Conservation (phyloP, 441 rosid genomes). For the Gossypium laxum region DNA sequence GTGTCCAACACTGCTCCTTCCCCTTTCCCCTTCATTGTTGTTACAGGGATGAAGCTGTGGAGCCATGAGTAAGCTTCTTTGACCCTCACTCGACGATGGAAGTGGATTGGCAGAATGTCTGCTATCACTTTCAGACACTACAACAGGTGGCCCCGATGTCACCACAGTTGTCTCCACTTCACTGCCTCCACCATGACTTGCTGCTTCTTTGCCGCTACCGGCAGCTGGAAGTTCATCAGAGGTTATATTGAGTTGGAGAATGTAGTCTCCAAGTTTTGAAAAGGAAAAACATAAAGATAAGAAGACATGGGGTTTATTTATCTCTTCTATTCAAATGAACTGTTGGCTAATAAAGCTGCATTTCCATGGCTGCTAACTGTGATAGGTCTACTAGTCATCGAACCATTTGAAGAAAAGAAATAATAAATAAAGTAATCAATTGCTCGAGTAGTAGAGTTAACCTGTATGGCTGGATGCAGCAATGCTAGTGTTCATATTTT, state of each 20-base stretch:
- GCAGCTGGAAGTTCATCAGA: slow-evolving; percentile 4
- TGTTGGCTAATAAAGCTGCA: background rate
- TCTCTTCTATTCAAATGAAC: background rate
- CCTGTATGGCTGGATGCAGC: slow-evolving; percentile 40
- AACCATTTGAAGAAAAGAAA: slow-evolving; percentile 7
- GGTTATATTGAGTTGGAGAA: background rate
- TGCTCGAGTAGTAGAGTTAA: slow-evolving; percentile 18
- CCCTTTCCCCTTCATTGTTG: slow-evolving; percentile 27
- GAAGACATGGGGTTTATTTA: background rate
- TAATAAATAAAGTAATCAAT: background rate
- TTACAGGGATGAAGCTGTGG: slow-evolving; percentile 29
- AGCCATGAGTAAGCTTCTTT: slow-evolving; percentile 22
- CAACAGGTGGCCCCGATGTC: slow-evolving; percentile 19
- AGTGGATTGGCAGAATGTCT: slow-evolving; percentile 15
- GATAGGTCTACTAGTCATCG: background rate
- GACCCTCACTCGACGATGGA: slow-evolving; percentile 23
- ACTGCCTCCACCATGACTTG: slow-evolving; percentile 28
- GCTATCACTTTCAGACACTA: slow-evolving; percentile 25
- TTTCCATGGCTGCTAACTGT: background rate
- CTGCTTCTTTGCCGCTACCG: slow-evolving; percentile 32
- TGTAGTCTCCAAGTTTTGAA: background rate
- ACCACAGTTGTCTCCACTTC: slow-evolving; percentile 37
- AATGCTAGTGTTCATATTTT: slow-evolving; percentile 24
- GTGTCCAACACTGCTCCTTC: slow-evolving; percentile 19
- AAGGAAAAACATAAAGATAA: slow-evolving; percentile 2